These are phyloP conservation scores for Dryas integrifolia DNA, from an alignment of 331 rosid species.

Conservation along the genomic window DNA sequence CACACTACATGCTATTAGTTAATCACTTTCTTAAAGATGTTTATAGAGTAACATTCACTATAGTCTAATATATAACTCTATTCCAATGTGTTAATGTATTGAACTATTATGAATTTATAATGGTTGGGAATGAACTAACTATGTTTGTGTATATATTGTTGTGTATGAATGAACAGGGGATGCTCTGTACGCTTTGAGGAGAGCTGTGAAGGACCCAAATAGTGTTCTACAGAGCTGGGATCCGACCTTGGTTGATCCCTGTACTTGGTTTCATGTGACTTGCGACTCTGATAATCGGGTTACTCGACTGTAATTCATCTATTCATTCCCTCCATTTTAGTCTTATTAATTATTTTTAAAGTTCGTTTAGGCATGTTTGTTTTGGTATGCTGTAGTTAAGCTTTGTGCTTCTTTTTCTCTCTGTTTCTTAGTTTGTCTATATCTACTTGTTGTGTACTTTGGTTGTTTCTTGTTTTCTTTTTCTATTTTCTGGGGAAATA, in stretches of 20 bases:
- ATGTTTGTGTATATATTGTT: background rate
- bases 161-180: conserved; percentile 52
- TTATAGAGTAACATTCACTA: too few relatives aligned
- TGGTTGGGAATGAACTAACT: too few relatives aligned
- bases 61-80: too few relatives aligned
- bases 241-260: conserved; percentile 85
- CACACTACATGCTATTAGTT: background rate
- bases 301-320: conserved; percentile 54
- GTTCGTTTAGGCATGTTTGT: too few relatives aligned
- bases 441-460: background rate
- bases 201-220: conserved; percentile 67
- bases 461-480: background rate
- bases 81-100: background rate
- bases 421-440: background rate
- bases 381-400: background rate
- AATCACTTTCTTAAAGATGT: background rate
- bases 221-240: conserved; percentile 83
- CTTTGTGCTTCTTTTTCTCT: background rate
- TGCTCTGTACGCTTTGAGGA: conserved; percentile 77
- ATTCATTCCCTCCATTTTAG: background rate
- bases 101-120: too few relatives aligned
- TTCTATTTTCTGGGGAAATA: background rate
- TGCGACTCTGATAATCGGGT: conserved; percentile 62
- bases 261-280: conserved; percentile 93
- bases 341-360: background rate